These are phyloP conservation scores for Clarkia xantiana DNA, from an alignment of 345 rosid species.

Conservation along the genomic window DNA sequence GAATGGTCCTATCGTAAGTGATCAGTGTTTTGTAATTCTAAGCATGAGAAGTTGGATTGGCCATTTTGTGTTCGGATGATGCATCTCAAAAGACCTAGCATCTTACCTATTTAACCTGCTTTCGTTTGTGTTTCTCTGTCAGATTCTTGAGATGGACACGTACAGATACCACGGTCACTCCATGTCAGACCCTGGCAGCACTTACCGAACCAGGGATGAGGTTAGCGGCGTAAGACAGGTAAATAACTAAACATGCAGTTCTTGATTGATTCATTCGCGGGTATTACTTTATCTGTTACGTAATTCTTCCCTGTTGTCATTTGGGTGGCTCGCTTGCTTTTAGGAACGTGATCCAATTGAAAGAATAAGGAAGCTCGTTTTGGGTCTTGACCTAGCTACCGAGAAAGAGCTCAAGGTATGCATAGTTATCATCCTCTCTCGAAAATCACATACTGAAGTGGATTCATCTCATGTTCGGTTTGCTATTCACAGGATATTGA, in stretches of 20 bases:
- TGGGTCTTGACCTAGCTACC: conserved; percentile 72
- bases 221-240: conserved; percentile 94
- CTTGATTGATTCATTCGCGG: no score
- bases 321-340: background rate
- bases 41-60: background rate
- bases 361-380: conserved; percentile 71
- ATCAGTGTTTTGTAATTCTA: background rate
- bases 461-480: background rate
- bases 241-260: background rate
- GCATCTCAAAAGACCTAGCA: background rate
- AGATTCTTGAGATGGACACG: conserved; percentile 99
- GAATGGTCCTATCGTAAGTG: conserved; percentile 91
- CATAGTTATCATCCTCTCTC: background rate
- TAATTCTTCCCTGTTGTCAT: background rate
- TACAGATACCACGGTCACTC: conserved; percentile 98
- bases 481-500: conserved; percentile 55
- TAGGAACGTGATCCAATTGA: conserved; percentile 95
- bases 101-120: background rate
- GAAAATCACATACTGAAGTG: background rate
- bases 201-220: conserved; percentile 98
- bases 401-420: conserved; percentile 92
- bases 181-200: conserved; percentile 99
- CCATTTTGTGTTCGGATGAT: background rate
- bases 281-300: background rate
- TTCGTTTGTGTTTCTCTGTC: conserved; percentile 14